A percentile compares a stretch with the other conserved stretches of the same genome.
phyloP scores from a whole-genome alignment of 495 filamentous ascomycete species.

The Schizothecium vesticola region DNA sequence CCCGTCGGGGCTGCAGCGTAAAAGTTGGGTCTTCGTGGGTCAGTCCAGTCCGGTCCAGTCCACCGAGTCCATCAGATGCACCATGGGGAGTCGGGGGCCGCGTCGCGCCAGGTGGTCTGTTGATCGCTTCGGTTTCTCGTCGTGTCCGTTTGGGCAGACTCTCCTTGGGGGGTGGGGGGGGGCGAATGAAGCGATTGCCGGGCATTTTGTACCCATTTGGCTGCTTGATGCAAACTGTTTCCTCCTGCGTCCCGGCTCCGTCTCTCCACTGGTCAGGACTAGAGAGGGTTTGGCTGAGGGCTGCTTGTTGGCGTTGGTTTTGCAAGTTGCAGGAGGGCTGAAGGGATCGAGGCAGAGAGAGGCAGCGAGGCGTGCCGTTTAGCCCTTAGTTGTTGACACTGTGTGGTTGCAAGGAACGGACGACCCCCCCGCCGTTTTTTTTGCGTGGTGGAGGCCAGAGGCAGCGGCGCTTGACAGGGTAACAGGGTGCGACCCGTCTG shows the following conservation, averaged over 20 bases:
- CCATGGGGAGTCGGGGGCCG: not conserved
- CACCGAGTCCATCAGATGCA: not conserved
- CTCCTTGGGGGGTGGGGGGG: not conserved
- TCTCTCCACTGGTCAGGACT: not conserved
- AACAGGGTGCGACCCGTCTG: slow-evolving; percentile 17
- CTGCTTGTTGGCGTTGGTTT: slow-evolving; percentile 2
- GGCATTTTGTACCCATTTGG: not conserved
- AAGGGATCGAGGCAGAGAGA: slow-evolving; percentile 13
- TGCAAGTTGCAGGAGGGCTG: slow-evolving; percentile 6
- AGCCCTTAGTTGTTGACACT: not conserved
- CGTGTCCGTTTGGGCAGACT: not conserved
- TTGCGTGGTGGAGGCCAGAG: slow-evolving; percentile 7
- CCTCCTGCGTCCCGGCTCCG: not conserved
- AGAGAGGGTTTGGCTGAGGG: not conserved
- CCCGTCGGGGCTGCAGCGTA: not conserved
- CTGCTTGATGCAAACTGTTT: not conserved
- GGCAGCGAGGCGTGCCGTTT: slow-evolving; percentile 8
- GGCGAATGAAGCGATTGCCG: too few relatives aligned
- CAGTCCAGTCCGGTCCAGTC: not conserved
- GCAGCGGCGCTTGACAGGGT: slow-evolving; percentile 8
- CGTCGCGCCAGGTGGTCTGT: not conserved
- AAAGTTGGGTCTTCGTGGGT: not conserved
- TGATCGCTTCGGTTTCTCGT: not conserved
- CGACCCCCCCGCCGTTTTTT: slow-evolving; percentile 1
- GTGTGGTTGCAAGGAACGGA: slow-evolving; percentile 6